Percentiles rank a stretch among this genome's conserved stretches.
phyloP scores from a whole-genome alignment of 192 early-diverging fungal genomes.

The Allomyces javanicus region DNA sequence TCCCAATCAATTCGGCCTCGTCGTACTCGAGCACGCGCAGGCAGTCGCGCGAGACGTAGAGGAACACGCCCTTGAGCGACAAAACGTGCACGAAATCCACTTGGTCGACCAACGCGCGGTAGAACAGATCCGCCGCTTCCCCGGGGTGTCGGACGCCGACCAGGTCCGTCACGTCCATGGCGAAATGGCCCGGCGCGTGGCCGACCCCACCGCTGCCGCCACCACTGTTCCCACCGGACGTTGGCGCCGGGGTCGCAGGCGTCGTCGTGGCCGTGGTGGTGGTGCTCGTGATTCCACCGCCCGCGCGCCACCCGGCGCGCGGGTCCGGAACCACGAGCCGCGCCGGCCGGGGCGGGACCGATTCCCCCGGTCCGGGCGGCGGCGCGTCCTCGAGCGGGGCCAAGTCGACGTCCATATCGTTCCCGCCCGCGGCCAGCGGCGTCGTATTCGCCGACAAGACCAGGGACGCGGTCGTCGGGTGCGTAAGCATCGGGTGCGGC shows the following conservation, averaged over 20 bases:
- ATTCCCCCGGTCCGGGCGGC: background rate
- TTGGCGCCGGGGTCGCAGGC: background rate
- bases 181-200: background rate
- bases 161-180: background rate
- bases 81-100: conserved; percentile 44
- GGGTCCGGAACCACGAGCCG: too few species aligned
- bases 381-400: background rate
- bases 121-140: background rate
- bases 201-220: background rate
- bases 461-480: background rate
- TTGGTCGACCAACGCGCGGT: conserved; percentile 1
- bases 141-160: background rate
- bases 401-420: background rate
- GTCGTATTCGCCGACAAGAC: too few species aligned
- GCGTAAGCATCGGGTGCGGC: background rate
- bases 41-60: conserved; percentile 30
- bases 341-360: background rate
- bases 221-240: too few species aligned
- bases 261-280: background rate
- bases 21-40: conserved; percentile 30
- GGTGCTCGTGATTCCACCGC: background rate
- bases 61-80: conserved; percentile 42
- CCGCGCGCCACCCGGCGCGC: background rate
- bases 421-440: background rate
- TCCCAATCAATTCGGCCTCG: conserved; percentile 33